A percentile compares a stretch with the other conserved stretches of the same genome.
Evolutionary conservation across 495 filamentous ascomycete genomes (phyloP).

Genomic region (Xylaria scruposa): DNA sequence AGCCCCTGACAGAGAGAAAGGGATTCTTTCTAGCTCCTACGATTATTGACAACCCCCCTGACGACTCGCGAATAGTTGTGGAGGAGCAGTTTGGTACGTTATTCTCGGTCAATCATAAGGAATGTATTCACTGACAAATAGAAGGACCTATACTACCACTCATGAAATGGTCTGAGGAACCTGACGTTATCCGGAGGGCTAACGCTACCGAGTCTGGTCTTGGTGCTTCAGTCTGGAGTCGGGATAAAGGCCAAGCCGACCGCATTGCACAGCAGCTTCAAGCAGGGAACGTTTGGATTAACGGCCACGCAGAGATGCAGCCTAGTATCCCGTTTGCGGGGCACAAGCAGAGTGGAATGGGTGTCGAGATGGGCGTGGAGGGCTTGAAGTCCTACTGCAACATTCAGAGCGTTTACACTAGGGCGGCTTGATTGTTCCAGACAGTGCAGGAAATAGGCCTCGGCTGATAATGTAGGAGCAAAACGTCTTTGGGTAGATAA

Average conservation of each 20-base stretch:
- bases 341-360: conserved; percentile 63
- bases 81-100: conserved; percentile 52
- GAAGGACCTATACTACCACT: conserved; percentile 60
- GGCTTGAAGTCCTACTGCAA: conserved; percentile 60
- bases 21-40: conserved; percentile 61
- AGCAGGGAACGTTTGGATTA: conserved; percentile 64
- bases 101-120: too few species aligned
- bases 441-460: neutral
- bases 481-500: neutral
- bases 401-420: conserved; percentile 42
- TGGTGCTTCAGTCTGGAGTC: conserved; percentile 61
- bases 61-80: conserved; percentile 55
- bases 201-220: conserved; percentile 61
- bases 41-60: conserved; percentile 65
- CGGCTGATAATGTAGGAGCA: neutral
- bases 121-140: neutral
- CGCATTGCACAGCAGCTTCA: conserved; percentile 56
- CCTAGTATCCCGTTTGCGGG: conserved; percentile 59
- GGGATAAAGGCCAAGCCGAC: conserved; percentile 52
- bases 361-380: conserved; percentile 56
- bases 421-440: neutral
- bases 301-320: conserved; percentile 41
- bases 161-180: conserved; percentile 59
- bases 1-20: conserved; percentile 40
- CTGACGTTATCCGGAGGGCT: conserved; percentile 60